Base-by-base conservation (phyloP, 73 alveolate genomes). In the Stentor coeruleus region DNA sequence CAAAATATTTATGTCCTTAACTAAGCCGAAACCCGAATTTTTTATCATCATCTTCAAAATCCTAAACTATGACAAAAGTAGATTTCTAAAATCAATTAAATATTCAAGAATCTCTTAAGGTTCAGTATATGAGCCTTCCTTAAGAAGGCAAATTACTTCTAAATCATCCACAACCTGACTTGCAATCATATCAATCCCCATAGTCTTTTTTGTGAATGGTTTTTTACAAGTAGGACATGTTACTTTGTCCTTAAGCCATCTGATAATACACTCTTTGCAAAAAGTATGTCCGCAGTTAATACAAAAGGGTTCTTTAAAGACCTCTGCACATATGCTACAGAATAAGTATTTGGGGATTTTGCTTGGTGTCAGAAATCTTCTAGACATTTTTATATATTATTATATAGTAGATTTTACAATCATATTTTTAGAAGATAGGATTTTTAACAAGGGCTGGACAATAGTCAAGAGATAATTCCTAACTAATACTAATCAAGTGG, bases 401-500 rank as follows among this genome's bases (percentile, higher is more conserved):
- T n/a, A n/a, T n/a, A n/a, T n/a, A n/a, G n/a, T n/a, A n/a, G n/a
- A n/a, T n/a, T n/a, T n/a, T n/a, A n/a, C n/a, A n/a, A n/a, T n/a
- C n/a, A n/a, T n/a, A n/a, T n/a, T n/a, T n/a, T n/a, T n/a, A n/a
- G n/a, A n/a, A n/a, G n/a, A n/a, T n/a, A n/a, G n/a, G n/a, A n/a
- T n/a, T n/a, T n/a, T n/a, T 55, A 15, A 55, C 72, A 15, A 15
- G n/a, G 72, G n/a, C 20, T 15, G 72, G 15, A n/a, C 72, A 55
- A n/a, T 55, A 15, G 15, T 15, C 20, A 81, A 59, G 59, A 57
- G 83, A 76, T 20, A 55, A 55, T 55, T 15, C n/a, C 72, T 15
- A 55, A 55, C 15, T 59, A 86, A 77, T 75, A 26, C 39, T 3
- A 79, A 85, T n/a, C n/a, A n/a, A n/a, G n/a, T n/a, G n/a, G n/a